Evolutionary conservation across 2,329 filamentous ascomycete genomes (phyloP).

Genomic region (Xylaria arbuscula): DNA sequence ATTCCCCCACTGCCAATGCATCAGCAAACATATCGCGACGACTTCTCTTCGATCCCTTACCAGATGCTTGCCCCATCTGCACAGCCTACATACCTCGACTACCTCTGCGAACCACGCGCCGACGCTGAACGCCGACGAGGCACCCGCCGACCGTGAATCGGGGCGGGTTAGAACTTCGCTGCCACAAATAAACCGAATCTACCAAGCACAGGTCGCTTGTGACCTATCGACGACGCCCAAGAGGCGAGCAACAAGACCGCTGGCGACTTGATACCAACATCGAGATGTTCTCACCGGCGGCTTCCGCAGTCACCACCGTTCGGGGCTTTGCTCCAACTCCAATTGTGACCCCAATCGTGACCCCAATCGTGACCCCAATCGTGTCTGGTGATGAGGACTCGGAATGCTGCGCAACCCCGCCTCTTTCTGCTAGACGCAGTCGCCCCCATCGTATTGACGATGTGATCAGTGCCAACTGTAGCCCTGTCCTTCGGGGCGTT

Average conservation of each 20-base stretch:
- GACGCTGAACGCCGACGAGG: slow-evolving; percentile 71
- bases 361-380: slow-evolving; percentile 57
- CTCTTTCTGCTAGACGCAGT: slow-evolving; percentile 54
- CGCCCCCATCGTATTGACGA: slow-evolving; percentile 61
- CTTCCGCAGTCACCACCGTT: slow-evolving; percentile 64
- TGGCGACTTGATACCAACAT: slow-evolving; percentile 10
- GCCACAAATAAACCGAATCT: background rate
- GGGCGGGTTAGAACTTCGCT: slow-evolving; percentile 45
- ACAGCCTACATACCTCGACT: slow-evolving; percentile 61
- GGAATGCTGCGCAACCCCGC: slow-evolving; percentile 58
- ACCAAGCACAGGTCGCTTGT: slow-evolving; percentile 10
- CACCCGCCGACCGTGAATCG: slow-evolving; percentile 57
- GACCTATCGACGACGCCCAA: slow-evolving; percentile 1
- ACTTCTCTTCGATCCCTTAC: slow-evolving; percentile 61
- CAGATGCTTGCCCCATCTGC: slow-evolving; percentile 68
- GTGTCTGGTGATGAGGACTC: slow-evolving; percentile 69
- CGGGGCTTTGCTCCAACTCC: slow-evolving; percentile 68
- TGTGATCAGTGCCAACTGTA: slow-evolving; percentile 72
- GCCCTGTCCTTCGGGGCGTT: slow-evolving; percentile 65
- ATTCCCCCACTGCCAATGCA: slow-evolving; percentile 61
- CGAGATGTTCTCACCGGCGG: slow-evolving; percentile 60
- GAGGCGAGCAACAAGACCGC: slow-evolving; percentile 16
- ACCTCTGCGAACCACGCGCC: slow-evolving; percentile 64
- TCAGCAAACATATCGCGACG: slow-evolving; percentile 60
- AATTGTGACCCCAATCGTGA: slow-evolving; percentile 57